These are phyloP conservation scores for Plasmodium gallinaceum DNA, from an alignment of 169 alveolate genomes.

Conservation along the genomic window DNA sequence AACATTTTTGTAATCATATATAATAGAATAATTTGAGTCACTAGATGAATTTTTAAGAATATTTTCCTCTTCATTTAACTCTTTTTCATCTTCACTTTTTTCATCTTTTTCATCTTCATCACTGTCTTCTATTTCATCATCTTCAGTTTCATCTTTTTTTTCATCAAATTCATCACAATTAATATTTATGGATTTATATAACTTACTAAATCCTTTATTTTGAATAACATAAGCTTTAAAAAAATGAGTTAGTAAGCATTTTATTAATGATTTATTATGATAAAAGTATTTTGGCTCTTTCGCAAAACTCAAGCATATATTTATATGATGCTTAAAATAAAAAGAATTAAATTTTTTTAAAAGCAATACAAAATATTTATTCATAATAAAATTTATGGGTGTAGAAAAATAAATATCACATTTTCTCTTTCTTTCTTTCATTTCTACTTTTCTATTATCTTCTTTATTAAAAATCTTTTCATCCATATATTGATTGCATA, in stretches of 20 bases:
- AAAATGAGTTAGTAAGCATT: conserved; percentile 53
- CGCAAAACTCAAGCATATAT: conserved; percentile 42
- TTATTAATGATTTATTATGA: conserved; percentile 29
- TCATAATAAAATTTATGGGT: conserved; percentile 65
- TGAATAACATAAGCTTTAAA: conserved; percentile 45
- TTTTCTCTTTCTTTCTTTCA: conserved; percentile 25
- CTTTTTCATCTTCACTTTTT: not conserved
- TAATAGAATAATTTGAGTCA: conserved; percentile 68
- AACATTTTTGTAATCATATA: conserved; percentile 57
- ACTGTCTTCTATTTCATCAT: conserved; percentile 19
- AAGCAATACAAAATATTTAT: conserved; percentile 44
- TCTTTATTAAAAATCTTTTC: conserved; percentile 4
- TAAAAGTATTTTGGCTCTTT: conserved; percentile 53
- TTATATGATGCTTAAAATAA: conserved; percentile 58
- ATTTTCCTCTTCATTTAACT: not conserved
- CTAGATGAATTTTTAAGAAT: conserved; percentile 29
- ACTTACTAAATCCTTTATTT: conserved; percentile 2
- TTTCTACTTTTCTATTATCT: not conserved
- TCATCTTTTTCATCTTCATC: conserved; percentile 18
- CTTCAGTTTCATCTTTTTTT: conserved; percentile 3
- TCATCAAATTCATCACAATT: conserved; percentile 15
- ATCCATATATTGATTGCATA: conserved; percentile 62
- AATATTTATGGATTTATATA: conserved; percentile 33
- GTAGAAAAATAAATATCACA: conserved; percentile 51
- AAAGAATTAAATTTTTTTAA: conserved; percentile 56